Conservation (phyloP, 768 basidiomycete genomes). For the Russula sp. region DNA sequence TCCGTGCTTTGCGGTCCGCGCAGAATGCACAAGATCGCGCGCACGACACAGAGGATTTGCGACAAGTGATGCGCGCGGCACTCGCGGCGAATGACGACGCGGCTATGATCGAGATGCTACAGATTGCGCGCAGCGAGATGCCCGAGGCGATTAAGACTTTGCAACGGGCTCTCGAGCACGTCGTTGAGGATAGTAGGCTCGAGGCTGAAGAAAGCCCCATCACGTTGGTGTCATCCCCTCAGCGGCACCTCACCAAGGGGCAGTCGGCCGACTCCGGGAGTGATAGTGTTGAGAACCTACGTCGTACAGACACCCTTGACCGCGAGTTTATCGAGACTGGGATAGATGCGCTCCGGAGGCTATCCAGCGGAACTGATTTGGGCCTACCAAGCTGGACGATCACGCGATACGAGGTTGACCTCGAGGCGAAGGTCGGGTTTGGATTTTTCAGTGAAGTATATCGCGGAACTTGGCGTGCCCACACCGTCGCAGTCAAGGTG, state of each 20-base stretch:
- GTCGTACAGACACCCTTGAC: conserved; percentile 47
- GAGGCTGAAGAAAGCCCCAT: conserved; percentile 22
- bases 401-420: conserved; percentile 74
- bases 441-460: conserved; percentile 79
- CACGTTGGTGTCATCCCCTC: background rate
- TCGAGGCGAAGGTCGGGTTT: conserved; percentile 59
- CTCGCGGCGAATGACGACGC: conserved; percentile 54
- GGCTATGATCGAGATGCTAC: conserved; percentile 56
- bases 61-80: conserved; percentile 53
- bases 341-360: conserved; percentile 61
- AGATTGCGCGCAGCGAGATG: conserved; percentile 61
- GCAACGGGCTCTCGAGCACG: conserved; percentile 56
- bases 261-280: background rate
- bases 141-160: conserved; percentile 78
- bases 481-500: conserved; percentile 67
- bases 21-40: conserved; percentile 46
- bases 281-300: conserved; percentile 1
- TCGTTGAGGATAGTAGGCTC: conserved; percentile 33
- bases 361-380: conserved; percentile 38
- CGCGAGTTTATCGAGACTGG: conserved; percentile 66
- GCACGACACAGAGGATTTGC: conserved; percentile 49
- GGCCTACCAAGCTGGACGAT: conserved; percentile 70
- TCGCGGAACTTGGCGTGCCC: conserved; percentile 64
- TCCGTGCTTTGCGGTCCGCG: conserved; percentile 28
- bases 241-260: background rate